Evolutionary conservation across 495 filamentous ascomycete species (phyloP), one percentile per base, ranked within the genome.

Genomic region (Neurospora sp.): DNA sequence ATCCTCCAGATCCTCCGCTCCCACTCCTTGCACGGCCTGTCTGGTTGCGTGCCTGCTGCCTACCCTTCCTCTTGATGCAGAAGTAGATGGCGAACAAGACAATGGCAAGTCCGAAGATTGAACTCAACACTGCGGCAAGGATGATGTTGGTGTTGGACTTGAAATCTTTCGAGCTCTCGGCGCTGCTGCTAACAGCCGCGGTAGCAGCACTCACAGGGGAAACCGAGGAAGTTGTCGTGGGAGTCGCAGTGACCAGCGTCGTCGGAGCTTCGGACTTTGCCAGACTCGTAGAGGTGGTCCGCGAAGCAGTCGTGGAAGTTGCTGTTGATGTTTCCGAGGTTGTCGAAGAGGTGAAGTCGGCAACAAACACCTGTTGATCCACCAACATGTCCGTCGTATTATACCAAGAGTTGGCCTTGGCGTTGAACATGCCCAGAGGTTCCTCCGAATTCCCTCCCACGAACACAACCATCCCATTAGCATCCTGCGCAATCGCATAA

Each of bases 81-180:
- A 94, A 83, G 18, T 97, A 85, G 5, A 93, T 75, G 10, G 90
- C 72, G 12, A 91, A 84, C n/a, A 98, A 81, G 11, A 98, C 79
- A 2, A 91, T 80, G 18, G 88, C 90, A 69, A 92, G 80, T 2
- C 91, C 94, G 72, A 93, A 86, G 31, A 97, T 87, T 18, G 90
- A 89, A 5, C 95, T 94, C 1, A 99, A 86, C 2, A 92, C 91
- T 46, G 91, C 91, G 69, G 92, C 94, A 1, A 99, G 87, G 40
- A 97, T 91, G 20, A 86, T 77, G 20, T 80, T 81, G 39, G 70
- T 49, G 69, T 74, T 62, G 73, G 73, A 5, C 40, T 73, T 7
- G 71, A 8, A 69, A 31, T 44, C 42, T 4, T 46, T 72, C 39
- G 72, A 70, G 18, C 71, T 31, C 76, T 75, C 18, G 75, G 70